A percentile compares a stretch with the other conserved stretches of the same genome.
These are phyloP conservation scores for Terfezia claveryi DNA, from an alignment of 495 filamentous ascomycete species.

Conservation along the genomic window DNA sequence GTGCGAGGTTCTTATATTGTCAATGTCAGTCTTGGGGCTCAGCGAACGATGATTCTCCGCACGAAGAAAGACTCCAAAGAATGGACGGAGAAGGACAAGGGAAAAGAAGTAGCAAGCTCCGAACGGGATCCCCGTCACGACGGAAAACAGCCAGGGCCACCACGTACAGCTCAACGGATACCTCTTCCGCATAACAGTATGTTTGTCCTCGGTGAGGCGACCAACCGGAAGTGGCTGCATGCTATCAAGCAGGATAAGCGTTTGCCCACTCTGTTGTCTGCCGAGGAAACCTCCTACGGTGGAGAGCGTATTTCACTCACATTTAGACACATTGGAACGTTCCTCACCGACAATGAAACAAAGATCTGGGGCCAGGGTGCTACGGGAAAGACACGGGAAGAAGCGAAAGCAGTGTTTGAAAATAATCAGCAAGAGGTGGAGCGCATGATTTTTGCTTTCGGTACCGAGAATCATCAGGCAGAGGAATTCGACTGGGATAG, in stretches of 20 bases:
- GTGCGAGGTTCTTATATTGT: constrained; percentile 58
- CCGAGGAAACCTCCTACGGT: constrained; percentile 44
- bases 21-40: constrained; percentile 79
- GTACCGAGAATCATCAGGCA: constrained; percentile 52
- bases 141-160: constrained; percentile 12
- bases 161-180: constrained; percentile 39
- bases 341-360: constrained; percentile 35
- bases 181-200: constrained; percentile 73
- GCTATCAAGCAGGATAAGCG: constrained; percentile 75
- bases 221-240: constrained; percentile 77
- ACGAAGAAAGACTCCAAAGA: constrained; percentile 40
- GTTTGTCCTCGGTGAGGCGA: constrained; percentile 56
- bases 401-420: constrained; percentile 41
- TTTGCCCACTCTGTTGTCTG: constrained; percentile 35
- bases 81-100: constrained; percentile 8
- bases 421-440: constrained; percentile 44
- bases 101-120: background rate
- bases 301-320: constrained; percentile 80
- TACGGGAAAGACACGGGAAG: constrained; percentile 34
- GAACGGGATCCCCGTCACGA: constrained; percentile 1
- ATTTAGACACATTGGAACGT: constrained; percentile 79
- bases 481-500: constrained; percentile 57
- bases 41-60: constrained; percentile 74
- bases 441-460: constrained; percentile 54
- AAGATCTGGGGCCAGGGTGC: constrained; percentile 89